Evolutionary conservation across 2,329 filamentous ascomycete species (phyloP).

Genomic region (Colletotrichum theobromicola): DNA sequence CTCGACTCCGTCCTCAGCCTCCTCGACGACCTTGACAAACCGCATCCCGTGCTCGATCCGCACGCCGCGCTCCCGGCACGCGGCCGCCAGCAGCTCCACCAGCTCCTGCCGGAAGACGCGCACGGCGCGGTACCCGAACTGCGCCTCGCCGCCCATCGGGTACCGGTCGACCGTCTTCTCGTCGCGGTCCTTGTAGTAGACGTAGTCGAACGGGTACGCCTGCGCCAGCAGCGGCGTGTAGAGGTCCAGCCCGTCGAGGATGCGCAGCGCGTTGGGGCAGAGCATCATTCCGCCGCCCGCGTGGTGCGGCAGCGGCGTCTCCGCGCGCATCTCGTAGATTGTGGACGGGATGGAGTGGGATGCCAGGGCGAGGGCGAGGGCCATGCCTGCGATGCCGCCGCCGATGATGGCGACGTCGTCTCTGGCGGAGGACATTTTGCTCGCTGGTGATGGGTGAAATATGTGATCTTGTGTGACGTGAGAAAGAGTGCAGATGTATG

Average conservation of each 20-base stretch:
- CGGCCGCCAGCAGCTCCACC: conserved; percentile 41
- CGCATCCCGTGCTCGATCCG: conserved; percentile 51
- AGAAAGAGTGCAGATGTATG: neutral
- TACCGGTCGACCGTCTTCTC: conserved; percentile 42
- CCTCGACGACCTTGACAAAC: conserved; percentile 46
- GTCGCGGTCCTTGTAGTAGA: conserved; percentile 48
- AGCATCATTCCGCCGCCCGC: conserved; percentile 63
- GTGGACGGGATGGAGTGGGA: conserved; percentile 52
- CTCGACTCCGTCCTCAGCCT: conserved; percentile 43
- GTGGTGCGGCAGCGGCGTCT: conserved; percentile 37
- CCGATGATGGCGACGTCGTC: conserved; percentile 14
- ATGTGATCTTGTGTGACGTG: neutral
- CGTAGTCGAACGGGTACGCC: conserved; percentile 56
- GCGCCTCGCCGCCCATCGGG: conserved; percentile 50
- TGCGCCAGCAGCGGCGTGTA: conserved; percentile 48
- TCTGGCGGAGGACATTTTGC: neutral
- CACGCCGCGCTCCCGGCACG: conserved; percentile 34
- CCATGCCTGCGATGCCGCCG: conserved; percentile 20
- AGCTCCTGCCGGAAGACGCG: conserved; percentile 61
- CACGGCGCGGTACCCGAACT: conserved; percentile 58
- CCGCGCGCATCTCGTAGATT: conserved; percentile 55
- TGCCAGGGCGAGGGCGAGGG: conserved; percentile 59
- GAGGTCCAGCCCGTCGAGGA: conserved; percentile 56
- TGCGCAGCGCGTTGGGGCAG: conserved; percentile 61
- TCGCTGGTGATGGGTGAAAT: neutral